Conservation (phyloP, 1,139 yeast genomes). For the Suhomyces terraborum region DNA sequence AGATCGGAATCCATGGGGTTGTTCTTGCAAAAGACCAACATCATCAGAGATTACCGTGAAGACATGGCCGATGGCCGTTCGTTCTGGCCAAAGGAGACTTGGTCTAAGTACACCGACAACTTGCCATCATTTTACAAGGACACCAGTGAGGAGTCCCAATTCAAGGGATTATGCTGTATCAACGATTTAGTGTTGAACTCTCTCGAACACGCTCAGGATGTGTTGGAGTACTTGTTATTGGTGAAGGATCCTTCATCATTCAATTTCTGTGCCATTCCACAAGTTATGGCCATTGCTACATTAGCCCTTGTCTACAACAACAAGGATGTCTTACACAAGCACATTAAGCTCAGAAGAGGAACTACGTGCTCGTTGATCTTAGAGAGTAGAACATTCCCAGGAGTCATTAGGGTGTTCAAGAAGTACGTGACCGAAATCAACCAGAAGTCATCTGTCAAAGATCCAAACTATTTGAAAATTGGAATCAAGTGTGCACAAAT, state of each 20-base stretch:
- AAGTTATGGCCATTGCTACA: slow-evolving; percentile 97
- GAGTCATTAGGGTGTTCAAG: slow-evolving; percentile 75
- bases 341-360: slow-evolving; percentile 93
- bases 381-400: slow-evolving; percentile 70
- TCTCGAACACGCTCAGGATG: slow-evolving; percentile 75
- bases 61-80: slow-evolving; percentile 90
- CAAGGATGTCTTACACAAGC: slow-evolving; percentile 64
- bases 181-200: slow-evolving; percentile 83
- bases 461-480: slow-evolving; percentile 83
- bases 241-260: slow-evolving; percentile 82
- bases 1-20: slow-evolving; percentile 90
- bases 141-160: slow-evolving; percentile 42
- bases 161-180: slow-evolving; percentile 68
- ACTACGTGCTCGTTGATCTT: slow-evolving; percentile 78
- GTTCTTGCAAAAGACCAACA: slow-evolving; percentile 91
- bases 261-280: slow-evolving; percentile 95
- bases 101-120: slow-evolving; percentile 76
- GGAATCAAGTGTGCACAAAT: slow-evolving; percentile 86
- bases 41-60: slow-evolving; percentile 92
- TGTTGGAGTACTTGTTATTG: slow-evolving; percentile 71
- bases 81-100: slow-evolving; percentile 94
- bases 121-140: slow-evolving; percentile 58
- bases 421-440: slow-evolving; percentile 75
- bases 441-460: slow-evolving; percentile 72
- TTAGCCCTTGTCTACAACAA: slow-evolving; percentile 84